A percentile compares a stretch with the other conserved stretches of the same genome.
Evolutionary conservation across 2,329 filamentous ascomycete species (phyloP).

Genomic region (Colletotrichum zoysiae): DNA sequence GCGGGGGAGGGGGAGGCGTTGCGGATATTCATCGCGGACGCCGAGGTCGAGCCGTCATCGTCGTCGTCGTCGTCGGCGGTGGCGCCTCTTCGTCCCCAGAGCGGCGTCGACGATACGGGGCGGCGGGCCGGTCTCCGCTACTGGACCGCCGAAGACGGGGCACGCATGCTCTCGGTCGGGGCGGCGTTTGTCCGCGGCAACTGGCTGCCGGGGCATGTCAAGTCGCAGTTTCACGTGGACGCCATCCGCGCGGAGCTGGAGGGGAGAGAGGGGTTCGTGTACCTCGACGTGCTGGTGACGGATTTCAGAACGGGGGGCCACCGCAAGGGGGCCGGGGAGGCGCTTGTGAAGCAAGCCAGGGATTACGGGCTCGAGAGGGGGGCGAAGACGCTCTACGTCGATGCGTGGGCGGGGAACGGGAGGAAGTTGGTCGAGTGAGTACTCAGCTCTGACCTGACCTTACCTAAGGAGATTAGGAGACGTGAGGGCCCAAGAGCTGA

Average conservation of each 20-base stretch:
- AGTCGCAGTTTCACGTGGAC: constrained; percentile 4
- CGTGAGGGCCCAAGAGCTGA: not conserved
- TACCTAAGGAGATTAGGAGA: not conserved
- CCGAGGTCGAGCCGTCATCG: constrained; percentile 37
- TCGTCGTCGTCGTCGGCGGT: not conserved
- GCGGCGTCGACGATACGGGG: too few relatives aligned
- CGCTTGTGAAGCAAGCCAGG: constrained; percentile 37
- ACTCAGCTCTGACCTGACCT: fast-evolving
- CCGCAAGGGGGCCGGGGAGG: constrained; percentile 33
- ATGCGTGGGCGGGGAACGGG: constrained; percentile 47
- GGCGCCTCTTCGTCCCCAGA: not conserved
- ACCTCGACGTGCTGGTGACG: constrained; percentile 42
- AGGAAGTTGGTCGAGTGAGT: constrained; percentile 43
- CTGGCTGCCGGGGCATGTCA: constrained; percentile 39
- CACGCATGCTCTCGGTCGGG: constrained; percentile 24
- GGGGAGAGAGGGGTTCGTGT: constrained; percentile 33
- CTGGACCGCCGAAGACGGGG: constrained; percentile 14
- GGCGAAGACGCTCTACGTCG: constrained; percentile 45
- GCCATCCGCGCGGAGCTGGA: constrained; percentile 15
- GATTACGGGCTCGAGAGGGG: constrained; percentile 22
- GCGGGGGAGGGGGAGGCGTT: constrained; percentile 45
- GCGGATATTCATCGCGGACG: constrained; percentile 48
- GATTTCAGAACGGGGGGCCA: constrained; percentile 36
- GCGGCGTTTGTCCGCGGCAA: constrained; percentile 24
- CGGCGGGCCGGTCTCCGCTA: constrained; percentile 4